Evolutionary conservation across 768 basidiomycete species (phyloP), one percentile per base, ranked within the genome.

Genomic region (Suillus sp.): DNA sequence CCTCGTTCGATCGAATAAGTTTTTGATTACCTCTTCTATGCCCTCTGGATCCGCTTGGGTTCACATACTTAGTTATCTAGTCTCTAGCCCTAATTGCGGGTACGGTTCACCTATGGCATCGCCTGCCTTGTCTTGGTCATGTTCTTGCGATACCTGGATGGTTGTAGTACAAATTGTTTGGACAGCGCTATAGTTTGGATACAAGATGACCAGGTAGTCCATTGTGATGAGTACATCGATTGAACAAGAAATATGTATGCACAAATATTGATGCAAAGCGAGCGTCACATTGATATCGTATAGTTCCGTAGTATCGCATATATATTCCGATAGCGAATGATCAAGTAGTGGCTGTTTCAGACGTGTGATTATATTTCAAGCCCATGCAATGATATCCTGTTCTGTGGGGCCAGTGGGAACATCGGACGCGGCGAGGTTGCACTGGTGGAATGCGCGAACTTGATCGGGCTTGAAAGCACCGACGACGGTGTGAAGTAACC

Each of bases 401-500:
- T 70, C 71, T 22, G 69, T 71, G 7, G 85, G 85, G 9, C 86
- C 86, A 3, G 65, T 66, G 38, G 85, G 85, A 61, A 77, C 78
- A 59, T 79, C 79, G 30, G 80, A 81, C 9, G 81, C 83, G 22
- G 85, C 85, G 27, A 86, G 77, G 71, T 86, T 87, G 74, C 85
- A 86, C 68, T 84, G 83, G 63, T 84, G 83, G 73, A 84, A 84
- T 30, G 78, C 76, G 50, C 84, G 75, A 60, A 83, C 75, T 68
- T 86, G 79, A 62, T 80, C 75, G 22, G 76, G 72, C 61, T 66
- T 74, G 69, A 87, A 86, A 18, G 89, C 86, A 30, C 89, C 90
- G 18, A 90, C 88, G 68, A 90, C 88, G 11, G 81, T 79, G 67
- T 91, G 89, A 56, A 90, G 72, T 32, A 88, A 75, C 18, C 90